Percentiles rank a stretch among this genome's conserved stretches.
Conservation (phyloP, 371 early-diverging fungal genomes). For the Amoeboaphelidium occidentale region DNA sequence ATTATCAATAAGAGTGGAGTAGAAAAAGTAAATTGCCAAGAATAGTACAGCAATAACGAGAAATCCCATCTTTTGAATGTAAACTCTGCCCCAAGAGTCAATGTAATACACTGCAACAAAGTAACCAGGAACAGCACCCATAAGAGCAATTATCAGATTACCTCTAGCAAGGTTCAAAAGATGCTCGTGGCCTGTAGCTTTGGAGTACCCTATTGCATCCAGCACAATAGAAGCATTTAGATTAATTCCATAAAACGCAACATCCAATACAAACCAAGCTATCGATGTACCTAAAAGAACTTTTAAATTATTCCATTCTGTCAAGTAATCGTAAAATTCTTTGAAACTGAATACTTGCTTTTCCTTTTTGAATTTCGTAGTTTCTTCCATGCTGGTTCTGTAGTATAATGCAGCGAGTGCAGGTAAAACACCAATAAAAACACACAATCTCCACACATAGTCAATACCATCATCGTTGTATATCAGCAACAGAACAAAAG, state of each 20-base stretch:
- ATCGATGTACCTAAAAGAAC: slow-evolving; percentile 47
- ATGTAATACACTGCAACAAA: slow-evolving; percentile 48
- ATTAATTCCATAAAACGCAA: slow-evolving; percentile 67
- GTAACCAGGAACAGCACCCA: slow-evolving; percentile 74
- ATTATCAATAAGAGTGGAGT: too few species aligned
- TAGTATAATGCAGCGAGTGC: slow-evolving; percentile 55
- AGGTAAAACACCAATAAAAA: slow-evolving; percentile 37
- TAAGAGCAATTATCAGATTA: slow-evolving; percentile 49
- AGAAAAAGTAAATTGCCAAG: too few species aligned
- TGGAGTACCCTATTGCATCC: slow-evolving; percentile 33
- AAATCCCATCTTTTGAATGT: slow-evolving; percentile 57
- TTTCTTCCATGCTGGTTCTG: slow-evolving; percentile 76
- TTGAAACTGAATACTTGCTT: neutral
- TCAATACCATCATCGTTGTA: slow-evolving; percentile 41
- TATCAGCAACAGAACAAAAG: slow-evolving; percentile 33
- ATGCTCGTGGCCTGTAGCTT: slow-evolving; percentile 11
- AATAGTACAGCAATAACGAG: slow-evolving; percentile 21
- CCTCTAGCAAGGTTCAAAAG: slow-evolving; percentile 26
- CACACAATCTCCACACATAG: slow-evolving; percentile 53
- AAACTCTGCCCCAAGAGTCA: slow-evolving; percentile 49
- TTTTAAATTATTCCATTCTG: slow-evolving; percentile 46
- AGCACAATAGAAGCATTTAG: slow-evolving; percentile 50
- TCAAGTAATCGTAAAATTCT: slow-evolving; percentile 41
- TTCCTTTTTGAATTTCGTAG: slow-evolving; percentile 19
- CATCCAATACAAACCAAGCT: slow-evolving; percentile 61